Percentiles rank a stretch among this genome's conserved stretches.
Evolutionary conservation across 139 green algal species (phyloP).

Genomic region (Closterium sp.): DNA sequence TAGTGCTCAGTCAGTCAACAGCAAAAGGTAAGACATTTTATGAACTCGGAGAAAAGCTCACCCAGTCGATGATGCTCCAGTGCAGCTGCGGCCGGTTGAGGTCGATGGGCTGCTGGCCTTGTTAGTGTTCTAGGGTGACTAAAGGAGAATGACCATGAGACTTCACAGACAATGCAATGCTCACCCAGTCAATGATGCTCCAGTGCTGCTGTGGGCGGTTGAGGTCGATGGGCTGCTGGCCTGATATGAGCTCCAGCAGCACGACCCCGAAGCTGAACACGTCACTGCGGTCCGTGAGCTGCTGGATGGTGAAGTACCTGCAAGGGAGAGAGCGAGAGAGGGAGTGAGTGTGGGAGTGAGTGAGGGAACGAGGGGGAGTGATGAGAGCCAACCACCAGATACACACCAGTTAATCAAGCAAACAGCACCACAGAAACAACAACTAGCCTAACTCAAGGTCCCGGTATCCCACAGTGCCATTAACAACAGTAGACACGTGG

Average conservation of each 20-base stretch:
- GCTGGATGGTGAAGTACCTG: conserved; percentile 45
- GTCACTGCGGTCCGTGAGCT: conserved; percentile 34
- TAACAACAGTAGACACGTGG: no score
- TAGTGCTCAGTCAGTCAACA: no score
- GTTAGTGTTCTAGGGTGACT: not conserved
- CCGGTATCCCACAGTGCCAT: no score
- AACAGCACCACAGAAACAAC: no score
- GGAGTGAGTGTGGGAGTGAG: no score
- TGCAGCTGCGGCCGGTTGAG: not conserved
- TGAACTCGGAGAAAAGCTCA: not conserved
- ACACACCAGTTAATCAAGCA: no score
- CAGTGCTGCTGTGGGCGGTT: conserved; percentile 21
- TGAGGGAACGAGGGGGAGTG: no score
- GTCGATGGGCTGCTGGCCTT: not conserved
- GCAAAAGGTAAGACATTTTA: no score
- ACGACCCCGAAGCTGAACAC: conserved; percentile 46
- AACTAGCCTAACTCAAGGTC: no score
- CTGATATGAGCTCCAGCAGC: conserved; percentile 30
- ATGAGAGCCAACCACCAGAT: no score
- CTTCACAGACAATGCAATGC: not conserved
- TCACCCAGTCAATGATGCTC: conserved; percentile 37
- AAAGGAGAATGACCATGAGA: not conserved
- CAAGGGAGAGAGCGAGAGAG: no score
- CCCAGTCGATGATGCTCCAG: not conserved
- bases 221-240: conserved; percentile 29